Conservation (phyloP, 2,329 filamentous ascomycete species). For the Alternaria triticina region DNA sequence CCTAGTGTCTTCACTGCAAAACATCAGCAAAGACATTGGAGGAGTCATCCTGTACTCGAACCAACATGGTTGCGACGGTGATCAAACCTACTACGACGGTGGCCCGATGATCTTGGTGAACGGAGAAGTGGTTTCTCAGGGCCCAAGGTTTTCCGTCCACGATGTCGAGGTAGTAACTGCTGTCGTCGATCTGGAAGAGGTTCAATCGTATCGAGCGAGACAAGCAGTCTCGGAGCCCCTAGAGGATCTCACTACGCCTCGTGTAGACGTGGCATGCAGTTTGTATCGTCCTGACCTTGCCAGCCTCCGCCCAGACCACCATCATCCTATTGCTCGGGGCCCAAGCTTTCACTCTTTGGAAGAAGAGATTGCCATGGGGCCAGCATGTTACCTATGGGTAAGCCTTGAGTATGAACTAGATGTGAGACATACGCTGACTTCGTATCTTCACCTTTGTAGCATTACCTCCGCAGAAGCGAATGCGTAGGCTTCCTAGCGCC, state of each 20-base stretch:
- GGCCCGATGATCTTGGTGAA: constrained; percentile 69
- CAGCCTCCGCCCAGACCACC: constrained; percentile 54
- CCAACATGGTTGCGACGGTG: constrained; percentile 58
- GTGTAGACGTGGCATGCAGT: constrained; percentile 60
- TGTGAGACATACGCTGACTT: too few relatives aligned
- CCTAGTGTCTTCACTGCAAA: background rate
- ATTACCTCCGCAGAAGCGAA: constrained; percentile 62
- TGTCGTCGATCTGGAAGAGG: constrained; percentile 70
- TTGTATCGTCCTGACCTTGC: constrained; percentile 53
- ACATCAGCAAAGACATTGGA: background rate
- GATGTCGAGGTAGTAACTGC: constrained; percentile 62
- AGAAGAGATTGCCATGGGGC: constrained; percentile 67
- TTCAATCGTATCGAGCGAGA: constrained; percentile 65
- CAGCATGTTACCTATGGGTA: constrained; percentile 70
- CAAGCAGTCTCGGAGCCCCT: constrained; percentile 47
- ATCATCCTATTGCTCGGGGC: constrained; percentile 52
- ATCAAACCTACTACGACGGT: constrained; percentile 50
- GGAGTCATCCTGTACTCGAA: constrained; percentile 57
- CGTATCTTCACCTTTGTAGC: background rate
- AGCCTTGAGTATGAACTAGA: too few relatives aligned
- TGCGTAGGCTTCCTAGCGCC: constrained; percentile 65
- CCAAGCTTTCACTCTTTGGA: constrained; percentile 55
- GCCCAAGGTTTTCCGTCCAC: constrained; percentile 69
- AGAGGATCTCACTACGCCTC: background rate
- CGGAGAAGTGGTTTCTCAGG: constrained; percentile 69